Percentiles rank a stretch among this genome's conserved stretches.
These are phyloP conservation scores for Spathaspora hagerdaliae DNA, from an alignment of 805 yeast genomes.

Conservation along the genomic window DNA sequence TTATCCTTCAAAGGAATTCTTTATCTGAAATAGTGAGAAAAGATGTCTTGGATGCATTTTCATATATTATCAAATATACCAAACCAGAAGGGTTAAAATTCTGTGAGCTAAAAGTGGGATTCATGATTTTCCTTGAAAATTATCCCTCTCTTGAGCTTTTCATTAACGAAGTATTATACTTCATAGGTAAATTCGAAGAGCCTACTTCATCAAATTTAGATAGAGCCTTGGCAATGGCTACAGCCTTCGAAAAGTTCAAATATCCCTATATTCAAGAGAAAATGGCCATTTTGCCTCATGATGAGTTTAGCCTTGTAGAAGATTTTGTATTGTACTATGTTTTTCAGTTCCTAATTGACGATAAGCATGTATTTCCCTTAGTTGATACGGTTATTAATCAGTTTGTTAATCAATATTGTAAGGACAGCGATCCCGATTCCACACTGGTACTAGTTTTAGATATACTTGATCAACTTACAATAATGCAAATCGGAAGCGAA, in stretches of 20 bases:
- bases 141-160: not conserved
- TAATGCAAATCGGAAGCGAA: no score
- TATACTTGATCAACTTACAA: no score
- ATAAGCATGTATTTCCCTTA: not conserved
- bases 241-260: not conserved
- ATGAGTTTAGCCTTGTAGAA: not conserved
- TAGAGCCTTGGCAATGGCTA: not conserved
- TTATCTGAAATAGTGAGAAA: not conserved
- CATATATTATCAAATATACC: not conserved
- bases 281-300: not conserved
- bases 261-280: not conserved
- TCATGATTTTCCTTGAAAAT: not conserved
- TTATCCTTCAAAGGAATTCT: not conserved
- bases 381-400: no score
- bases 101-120: not conserved
- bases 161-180: not conserved
- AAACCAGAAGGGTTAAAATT: not conserved
- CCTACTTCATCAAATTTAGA: not conserved
- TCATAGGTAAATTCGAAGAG: not conserved
- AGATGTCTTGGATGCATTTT: not conserved
- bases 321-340: not conserved
- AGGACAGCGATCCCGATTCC: no score
- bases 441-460: no score
- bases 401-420: no score
- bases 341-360: not conserved